Base-by-base conservation (phyloP, 805 yeast genomes). In the Myxozyma geophila region DNA sequence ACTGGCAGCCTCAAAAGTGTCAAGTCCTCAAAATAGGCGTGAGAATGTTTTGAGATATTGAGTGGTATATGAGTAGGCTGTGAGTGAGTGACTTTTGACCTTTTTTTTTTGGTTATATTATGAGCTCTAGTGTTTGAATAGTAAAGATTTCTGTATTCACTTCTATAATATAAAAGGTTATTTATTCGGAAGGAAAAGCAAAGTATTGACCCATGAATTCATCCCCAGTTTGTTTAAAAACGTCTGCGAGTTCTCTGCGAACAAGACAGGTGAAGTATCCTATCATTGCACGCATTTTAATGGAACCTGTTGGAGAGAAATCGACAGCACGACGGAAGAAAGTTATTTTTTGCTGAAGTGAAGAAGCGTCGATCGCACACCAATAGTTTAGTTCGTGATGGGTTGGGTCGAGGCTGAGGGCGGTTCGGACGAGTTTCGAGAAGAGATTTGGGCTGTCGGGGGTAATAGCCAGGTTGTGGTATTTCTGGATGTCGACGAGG, bases 1-100 rank as follows among this genome's bases (percentile, higher is more conserved):
- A 59, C 60, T 13, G 40, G 59, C 13, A 53, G 56, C 17, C 15
- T 9, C 33, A 60, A 54, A 23, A 60, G 63, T 46, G 10, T 51
- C 28, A 43, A 40, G 35, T 44, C n/a, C 49, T 8, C n/a, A 40
- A 21, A 47, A 10, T 10, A 19, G 19, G 5, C 28, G 19, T 13
- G 28, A 21, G n/a, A 7, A 21, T 3, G 7, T 21, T 21, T 15
- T 21, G 35, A 19, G 35, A 9, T 10, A 47, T 43, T 43, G 15
- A n/a, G 4, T 43, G n/a, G 47, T 13, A 43, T 13, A 19, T 19
- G 9, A 19, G 21, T 43, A 19, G 17, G 15, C 17, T 43, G 47
- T 15, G 21, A 19, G 17, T 13, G 21, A 43, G 10, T 2, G n/a
- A 39, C 13, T 13, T 39, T 39, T 39, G 13, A n/a, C 12, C 41